Evolutionary conservation across 2,329 filamentous ascomycete species (phyloP).

Genomic region (Xylaria sp.): DNA sequence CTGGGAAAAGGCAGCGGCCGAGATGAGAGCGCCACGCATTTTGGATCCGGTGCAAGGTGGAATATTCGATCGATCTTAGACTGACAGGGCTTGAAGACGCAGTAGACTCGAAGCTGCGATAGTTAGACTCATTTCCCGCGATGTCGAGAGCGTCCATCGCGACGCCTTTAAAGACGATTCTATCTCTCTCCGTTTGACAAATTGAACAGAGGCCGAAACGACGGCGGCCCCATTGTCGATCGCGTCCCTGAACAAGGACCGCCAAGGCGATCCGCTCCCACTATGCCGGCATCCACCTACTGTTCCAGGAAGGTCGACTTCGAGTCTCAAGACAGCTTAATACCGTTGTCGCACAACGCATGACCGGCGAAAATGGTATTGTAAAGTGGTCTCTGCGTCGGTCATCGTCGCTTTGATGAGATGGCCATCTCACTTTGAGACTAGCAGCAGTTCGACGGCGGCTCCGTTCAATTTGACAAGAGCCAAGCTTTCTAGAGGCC

Average conservation of each 20-base stretch:
- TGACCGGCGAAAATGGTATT: not conserved
- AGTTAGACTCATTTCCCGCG: too few relatives aligned
- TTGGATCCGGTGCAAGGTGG: not conserved
- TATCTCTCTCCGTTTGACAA: not conserved
- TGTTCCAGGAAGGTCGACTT: not conserved
- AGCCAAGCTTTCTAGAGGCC: too few relatives aligned
- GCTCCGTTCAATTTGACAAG: too few relatives aligned
- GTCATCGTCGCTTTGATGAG: too few relatives aligned
- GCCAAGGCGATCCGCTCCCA: slow-evolving; percentile 4
- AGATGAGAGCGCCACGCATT: slow-evolving; percentile 25
- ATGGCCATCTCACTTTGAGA: too few relatives aligned
- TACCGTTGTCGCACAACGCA: not conserved
- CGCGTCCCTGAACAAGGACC: not conserved
- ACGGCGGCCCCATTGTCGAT: slow-evolving; percentile 6
- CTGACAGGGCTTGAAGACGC: not conserved
- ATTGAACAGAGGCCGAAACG: not conserved
- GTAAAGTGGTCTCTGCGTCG: too few relatives aligned
- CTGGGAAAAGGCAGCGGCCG: slow-evolving; percentile 25
- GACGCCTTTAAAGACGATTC: slow-evolving; percentile 1
- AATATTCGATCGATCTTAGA: not conserved
- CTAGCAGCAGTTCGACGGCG: too few relatives aligned
- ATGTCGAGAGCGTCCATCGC: not conserved
- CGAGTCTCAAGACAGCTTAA: not conserved
- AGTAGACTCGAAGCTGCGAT: not conserved
- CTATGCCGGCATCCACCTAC: slow-evolving; percentile 10